These are phyloP conservation scores for Thymus quinquecostatus DNA, from an alignment of 257 asterid species.

Conservation along the genomic window DNA sequence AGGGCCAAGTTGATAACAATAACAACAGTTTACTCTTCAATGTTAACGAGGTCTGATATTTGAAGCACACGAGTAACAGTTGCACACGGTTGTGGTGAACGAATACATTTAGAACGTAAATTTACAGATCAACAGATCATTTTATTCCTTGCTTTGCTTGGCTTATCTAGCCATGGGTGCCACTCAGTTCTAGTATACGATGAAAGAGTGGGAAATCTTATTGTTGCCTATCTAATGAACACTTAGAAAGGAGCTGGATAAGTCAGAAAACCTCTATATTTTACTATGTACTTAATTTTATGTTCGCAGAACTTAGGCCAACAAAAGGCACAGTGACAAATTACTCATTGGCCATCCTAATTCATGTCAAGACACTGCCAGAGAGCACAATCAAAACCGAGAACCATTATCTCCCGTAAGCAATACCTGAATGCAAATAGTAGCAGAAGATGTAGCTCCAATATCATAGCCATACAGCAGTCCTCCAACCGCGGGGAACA, in stretches of 20 bases:
- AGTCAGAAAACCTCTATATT: constrained; percentile 3
- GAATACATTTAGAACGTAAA: background rate
- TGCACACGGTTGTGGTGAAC: background rate
- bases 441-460: constrained; percentile 96
- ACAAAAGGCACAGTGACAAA: background rate
- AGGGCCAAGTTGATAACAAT: too few species aligned
- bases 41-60: background rate
- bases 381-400: background rate
- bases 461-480: constrained; percentile 95
- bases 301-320: constrained; percentile 3
- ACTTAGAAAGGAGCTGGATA: background rate
- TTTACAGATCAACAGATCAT: constrained; percentile 4
- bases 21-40: background rate
- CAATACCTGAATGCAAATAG: constrained; percentile 80
- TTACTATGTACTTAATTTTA: background rate
- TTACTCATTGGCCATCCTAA: background rate
- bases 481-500: constrained; percentile 97
- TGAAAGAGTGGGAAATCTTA: constrained; percentile 9
- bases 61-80: background rate
- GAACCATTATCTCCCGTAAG: background rate
- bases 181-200: constrained; percentile 1
- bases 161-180: constrained; percentile 8
- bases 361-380: background rate
- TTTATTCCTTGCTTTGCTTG: background rate
- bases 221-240: background rate